Percentiles rank a stretch among this genome's conserved stretches.
Conservation (phyloP, 805 yeast species). For the Yamadazyma insecticola region DNA sequence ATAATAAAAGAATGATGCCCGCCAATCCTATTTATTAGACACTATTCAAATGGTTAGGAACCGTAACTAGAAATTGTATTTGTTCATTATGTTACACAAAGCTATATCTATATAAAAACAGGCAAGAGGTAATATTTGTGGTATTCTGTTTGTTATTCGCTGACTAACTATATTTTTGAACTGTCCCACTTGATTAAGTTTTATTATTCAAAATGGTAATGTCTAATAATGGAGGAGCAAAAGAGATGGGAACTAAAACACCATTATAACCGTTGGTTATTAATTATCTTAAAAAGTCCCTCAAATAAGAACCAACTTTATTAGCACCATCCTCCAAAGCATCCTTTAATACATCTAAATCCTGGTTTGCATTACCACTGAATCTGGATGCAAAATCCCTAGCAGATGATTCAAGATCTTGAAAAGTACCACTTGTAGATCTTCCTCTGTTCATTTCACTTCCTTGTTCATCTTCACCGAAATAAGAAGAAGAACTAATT, state of each 20-base stretch:
- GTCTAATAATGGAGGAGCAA: too few species aligned
- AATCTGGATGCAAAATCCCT: conserved; percentile 65
- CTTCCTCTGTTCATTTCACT: conserved; percentile 7
- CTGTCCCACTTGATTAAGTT: too few species aligned
- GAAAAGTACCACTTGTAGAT: conserved; percentile 21
- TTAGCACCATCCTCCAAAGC: conserved; percentile 93
- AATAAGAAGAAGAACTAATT: conserved; percentile 88
- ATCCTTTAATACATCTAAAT: conserved; percentile 81
- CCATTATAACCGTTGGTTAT: background rate
- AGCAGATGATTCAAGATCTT: conserved; percentile 54
- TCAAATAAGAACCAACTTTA: conserved; percentile 75
- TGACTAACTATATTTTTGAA: too few species aligned
- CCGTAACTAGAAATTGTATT: too few species aligned
- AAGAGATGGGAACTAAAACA: background rate
- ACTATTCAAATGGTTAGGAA: too few species aligned
- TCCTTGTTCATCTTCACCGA: conserved; percentile 72
- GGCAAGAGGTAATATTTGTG: too few species aligned
- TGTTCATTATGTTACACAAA: too few species aligned
- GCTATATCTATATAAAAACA: too few species aligned
- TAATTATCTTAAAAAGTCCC: conserved; percentile 67
- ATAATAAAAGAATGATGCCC: too few species aligned
- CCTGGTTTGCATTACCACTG: conserved; percentile 78
- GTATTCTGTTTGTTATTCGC: too few species aligned
- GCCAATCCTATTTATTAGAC: too few species aligned
- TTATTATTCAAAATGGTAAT: too few species aligned